A percentile compares a stretch with the other conserved stretches of the same genome.
Evolutionary conservation across 148 eudicot genomes (phyloP).

Genomic region (Cornus suecica): DNA sequence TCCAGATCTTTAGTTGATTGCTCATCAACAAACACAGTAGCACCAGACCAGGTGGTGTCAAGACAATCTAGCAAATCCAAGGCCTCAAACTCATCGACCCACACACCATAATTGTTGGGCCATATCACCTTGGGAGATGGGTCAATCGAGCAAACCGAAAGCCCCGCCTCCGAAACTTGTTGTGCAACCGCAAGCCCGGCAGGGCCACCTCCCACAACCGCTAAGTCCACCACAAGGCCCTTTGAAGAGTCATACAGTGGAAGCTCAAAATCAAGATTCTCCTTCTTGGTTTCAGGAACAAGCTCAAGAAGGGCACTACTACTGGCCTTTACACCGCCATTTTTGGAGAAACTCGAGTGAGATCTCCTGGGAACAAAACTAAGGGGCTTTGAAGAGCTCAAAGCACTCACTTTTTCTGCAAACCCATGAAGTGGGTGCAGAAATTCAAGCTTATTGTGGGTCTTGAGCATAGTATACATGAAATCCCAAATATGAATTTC

Average conservation of each 20-base stretch:
- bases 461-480: conserved; percentile 81
- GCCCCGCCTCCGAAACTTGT: conserved; percentile 87
- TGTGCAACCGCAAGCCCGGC: conserved; percentile 98
- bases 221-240: conserved; percentile 65
- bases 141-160: conserved; percentile 90
- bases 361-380: conserved; percentile 32
- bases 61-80: conserved; percentile 98
- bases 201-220: conserved; percentile 96
- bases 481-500: conserved; percentile 11
- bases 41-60: conserved; percentile 96
- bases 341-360: conserved; percentile 30
- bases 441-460: conserved; percentile 72
- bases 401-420: conserved; percentile 45
- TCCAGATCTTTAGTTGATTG: conserved; percentile 56
- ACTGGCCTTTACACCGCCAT: conserved; percentile 41
- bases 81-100: conserved; percentile 99
- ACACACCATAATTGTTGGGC: conserved; percentile 99
- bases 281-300: conserved; percentile 81
- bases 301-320: conserved; percentile 79
- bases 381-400: conserved; percentile 31
- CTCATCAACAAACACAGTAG: conserved; percentile 74
- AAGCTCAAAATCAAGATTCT: conserved; percentile 88
- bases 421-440: conserved; percentile 58
- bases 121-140: conserved; percentile 89
- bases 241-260: conserved; percentile 89